These are phyloP conservation scores for Nicotiana otophora DNA, from an alignment of 257 asterid species.

Conservation along the genomic window DNA sequence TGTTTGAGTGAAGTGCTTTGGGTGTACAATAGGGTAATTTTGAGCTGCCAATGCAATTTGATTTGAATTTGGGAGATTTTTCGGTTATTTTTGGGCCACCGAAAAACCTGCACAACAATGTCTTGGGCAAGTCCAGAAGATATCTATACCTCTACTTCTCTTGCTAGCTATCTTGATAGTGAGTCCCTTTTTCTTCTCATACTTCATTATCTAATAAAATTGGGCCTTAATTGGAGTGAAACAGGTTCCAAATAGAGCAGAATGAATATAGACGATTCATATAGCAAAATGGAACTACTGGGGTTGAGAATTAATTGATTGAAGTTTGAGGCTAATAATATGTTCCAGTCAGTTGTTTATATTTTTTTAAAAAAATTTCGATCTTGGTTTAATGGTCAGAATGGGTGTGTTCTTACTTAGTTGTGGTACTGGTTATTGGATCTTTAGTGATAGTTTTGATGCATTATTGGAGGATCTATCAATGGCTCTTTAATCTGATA, in stretches of 20 bases:
- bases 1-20: conserved; percentile 4
- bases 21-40: neutral
- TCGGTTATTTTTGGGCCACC: conserved; percentile 42
- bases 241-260: neutral
- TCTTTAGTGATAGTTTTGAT: neutral
- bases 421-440: neutral
- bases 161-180: conserved; percentile 99
- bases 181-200: conserved; percentile 20
- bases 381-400: neutral
- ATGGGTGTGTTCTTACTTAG: neutral
- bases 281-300: neutral
- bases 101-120: conserved; percentile 54
- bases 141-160: conserved; percentile 88
- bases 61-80: conserved; percentile 20
- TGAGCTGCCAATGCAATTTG: conserved; percentile 51
- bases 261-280: neutral
- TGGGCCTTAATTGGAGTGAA: neutral
- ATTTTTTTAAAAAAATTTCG: neutral
- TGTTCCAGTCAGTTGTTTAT: neutral
- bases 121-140: conserved; percentile 99
- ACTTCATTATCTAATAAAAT: neutral
- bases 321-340: neutral
- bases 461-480: neutral
- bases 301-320: neutral
- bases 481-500: neutral